Base-by-base conservation (phyloP, 2,329 filamentous ascomycete genomes). In the Colletotrichum tropicale region DNA sequence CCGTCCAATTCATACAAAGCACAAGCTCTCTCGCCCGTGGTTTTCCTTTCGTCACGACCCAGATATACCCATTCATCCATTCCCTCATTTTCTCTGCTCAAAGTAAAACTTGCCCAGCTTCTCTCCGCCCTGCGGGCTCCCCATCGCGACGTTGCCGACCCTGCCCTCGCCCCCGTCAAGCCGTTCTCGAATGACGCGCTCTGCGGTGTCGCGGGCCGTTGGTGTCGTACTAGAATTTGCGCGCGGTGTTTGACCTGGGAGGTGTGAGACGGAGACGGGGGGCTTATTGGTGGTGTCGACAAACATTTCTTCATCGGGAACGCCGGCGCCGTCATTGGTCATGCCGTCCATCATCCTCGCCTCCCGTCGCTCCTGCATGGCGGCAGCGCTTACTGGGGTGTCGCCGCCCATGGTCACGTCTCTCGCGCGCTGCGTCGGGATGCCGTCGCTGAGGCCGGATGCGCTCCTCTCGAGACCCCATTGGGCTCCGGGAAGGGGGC, bases 331-430 rank as follows among this genome's bases (percentile, higher is more conserved):
- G 79, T 93, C 93, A 4, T 86, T 83, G 1, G 92, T 90, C 55
- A 94, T 88, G 2, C 93, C 93, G 81, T 95, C 92, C 71, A 94
- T 86, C 88, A 93, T 92, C 67, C 90, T 89, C 21, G 92, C 92
- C 80, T 94, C 92, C 4, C 88, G 84, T 62, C 89, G 85, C 81
- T 92, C 90, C 70, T 88, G 86, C 8, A 88, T 82, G 3, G 88
- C 84, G 30, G 88, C 83, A 72, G 88, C 79, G 82, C 82, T 89
- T 76, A 84, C 85, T 4, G 86, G 87, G 9, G 86, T 88, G 79
- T 90, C 82, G 65, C 80, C 81, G 24, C 82, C 79, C 61, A 79
- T 74, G 21, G 80, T 81, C 5, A 78, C 79, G 26, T 87, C 83
- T 30, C 82, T 81, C 34, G 85, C 84, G 32, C 82, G 83, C 60